Evolutionary conservation across 768 basidiomycete genomes (phyloP).

Genomic region (Naematelia aurantialba): DNA sequence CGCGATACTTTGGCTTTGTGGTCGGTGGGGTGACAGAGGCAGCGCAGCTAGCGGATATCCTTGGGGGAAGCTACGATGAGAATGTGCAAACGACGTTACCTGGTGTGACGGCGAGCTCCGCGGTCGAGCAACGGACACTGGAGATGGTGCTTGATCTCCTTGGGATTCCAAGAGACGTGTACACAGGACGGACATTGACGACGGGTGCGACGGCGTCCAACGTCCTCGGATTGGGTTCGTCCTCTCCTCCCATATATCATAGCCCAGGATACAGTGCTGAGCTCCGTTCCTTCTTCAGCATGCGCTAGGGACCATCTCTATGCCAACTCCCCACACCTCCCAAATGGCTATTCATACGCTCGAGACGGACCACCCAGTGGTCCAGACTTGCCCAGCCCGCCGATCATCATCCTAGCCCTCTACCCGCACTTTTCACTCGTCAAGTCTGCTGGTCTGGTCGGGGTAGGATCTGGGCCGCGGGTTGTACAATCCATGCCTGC

Average conservation of each 20-base stretch:
- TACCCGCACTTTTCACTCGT: slow-evolving; percentile 52
- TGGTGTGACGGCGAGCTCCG: slow-evolving; percentile 37
- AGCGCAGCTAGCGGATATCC: slow-evolving; percentile 52
- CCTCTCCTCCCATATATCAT: no score
- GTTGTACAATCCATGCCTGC: slow-evolving; percentile 44
- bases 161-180: slow-evolving; percentile 31
- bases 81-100: slow-evolving; percentile 49
- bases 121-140: slow-evolving; percentile 43
- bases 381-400: slow-evolving; percentile 32
- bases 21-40: slow-evolving; percentile 49
- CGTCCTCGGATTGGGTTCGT: slow-evolving; percentile 52
- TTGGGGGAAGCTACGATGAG: slow-evolving; percentile 49
- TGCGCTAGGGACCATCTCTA: slow-evolving; percentile 51
- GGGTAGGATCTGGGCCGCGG: slow-evolving; percentile 50
- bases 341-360: slow-evolving; percentile 49
- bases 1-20: slow-evolving; percentile 49
- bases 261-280: not conserved
- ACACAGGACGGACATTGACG: slow-evolving; percentile 51
- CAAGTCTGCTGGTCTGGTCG: slow-evolving; percentile 53
- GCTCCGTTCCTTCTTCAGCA: slow-evolving; percentile 26
- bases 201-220: slow-evolving; percentile 55
- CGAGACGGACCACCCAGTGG: slow-evolving; percentile 50
- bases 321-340: slow-evolving; percentile 34
- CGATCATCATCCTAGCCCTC: slow-evolving; percentile 46
- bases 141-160: slow-evolving; percentile 48